phyloP scores from a whole-genome alignment of 192 early-diverging fungal species.

The Coemansia sp. region DNA sequence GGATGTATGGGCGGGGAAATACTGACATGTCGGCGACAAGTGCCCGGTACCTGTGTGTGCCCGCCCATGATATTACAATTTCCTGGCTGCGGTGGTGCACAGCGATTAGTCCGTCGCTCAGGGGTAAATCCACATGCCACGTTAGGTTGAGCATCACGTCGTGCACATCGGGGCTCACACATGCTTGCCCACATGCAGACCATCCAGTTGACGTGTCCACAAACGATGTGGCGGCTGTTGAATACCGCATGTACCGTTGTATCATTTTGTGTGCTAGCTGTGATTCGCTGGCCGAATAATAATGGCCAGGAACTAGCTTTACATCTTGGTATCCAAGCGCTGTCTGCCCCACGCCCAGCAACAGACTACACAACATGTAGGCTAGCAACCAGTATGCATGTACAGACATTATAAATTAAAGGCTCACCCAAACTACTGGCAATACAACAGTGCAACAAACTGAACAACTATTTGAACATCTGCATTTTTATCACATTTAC shows the following conservation, averaged over 20 bases:
- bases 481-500: too few relatives aligned
- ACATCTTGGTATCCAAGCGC: constrained; percentile 18
- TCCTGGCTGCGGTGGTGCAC: constrained; percentile 30
- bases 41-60: constrained; percentile 48
- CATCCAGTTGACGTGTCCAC: constrained; percentile 39
- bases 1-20: constrained; percentile 30
- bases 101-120: constrained; percentile 43
- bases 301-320: constrained; percentile 24
- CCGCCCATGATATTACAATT: constrained; percentile 46
- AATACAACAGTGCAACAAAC: too few relatives aligned
- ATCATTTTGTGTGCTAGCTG: constrained; percentile 25
- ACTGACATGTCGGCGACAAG: constrained; percentile 41
- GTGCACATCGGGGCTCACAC: constrained; percentile 40
- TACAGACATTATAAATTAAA: too few relatives aligned
- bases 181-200: constrained; percentile 41
- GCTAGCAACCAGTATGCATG: not conserved
- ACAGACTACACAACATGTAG: not conserved
- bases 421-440: too few relatives aligned
- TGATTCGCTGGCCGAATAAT: constrained; percentile 31
- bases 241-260: constrained; percentile 52
- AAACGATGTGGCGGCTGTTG: constrained; percentile 48
- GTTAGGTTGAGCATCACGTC: constrained; percentile 43
- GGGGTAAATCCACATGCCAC: constrained; percentile 38
- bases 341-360: not conserved
- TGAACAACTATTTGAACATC: too few relatives aligned